Percentiles rank a stretch among this genome's conserved stretches.
Evolutionary conservation across 1,139 yeast genomes (phyloP).

Genomic region (Citeromyces siamensis): DNA sequence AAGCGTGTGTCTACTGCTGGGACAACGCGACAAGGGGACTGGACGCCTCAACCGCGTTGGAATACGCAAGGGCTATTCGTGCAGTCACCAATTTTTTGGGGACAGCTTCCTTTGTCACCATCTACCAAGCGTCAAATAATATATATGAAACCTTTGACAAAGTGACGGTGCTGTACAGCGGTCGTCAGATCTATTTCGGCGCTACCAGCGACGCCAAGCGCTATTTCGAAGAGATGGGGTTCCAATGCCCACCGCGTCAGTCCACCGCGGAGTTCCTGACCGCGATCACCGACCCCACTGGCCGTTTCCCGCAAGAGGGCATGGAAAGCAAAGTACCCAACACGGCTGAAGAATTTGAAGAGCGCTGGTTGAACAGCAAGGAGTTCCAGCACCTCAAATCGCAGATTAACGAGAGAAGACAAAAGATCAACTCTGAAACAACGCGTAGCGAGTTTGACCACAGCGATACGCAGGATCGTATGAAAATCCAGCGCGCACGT

Average conservation of each 20-base stretch:
- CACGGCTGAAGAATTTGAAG: conserved; percentile 31
- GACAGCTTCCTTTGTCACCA: conserved; percentile 59
- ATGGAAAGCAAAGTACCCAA: conserved; percentile 21
- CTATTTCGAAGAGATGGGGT: conserved; percentile 57
- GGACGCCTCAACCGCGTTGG: conserved; percentile 68
- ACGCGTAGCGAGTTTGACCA: conserved; percentile 24
- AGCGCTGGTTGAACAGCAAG: conserved; percentile 30
- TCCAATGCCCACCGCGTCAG: conserved; percentile 58
- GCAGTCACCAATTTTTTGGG: conserved; percentile 46
- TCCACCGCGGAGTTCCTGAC: conserved; percentile 80
- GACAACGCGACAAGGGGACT: conserved; percentile 70
- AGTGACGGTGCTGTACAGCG: conserved; percentile 61
- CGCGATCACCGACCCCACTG: conserved; percentile 63
- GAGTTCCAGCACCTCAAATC: conserved; percentile 19
- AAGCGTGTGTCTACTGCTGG: conserved; percentile 57
- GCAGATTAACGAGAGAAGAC: conserved; percentile 20
- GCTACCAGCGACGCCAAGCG: conserved; percentile 42
- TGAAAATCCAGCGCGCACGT: conserved; percentile 19
- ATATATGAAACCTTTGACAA: conserved; percentile 68
- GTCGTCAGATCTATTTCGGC: conserved; percentile 71
- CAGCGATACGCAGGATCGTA: conserved; percentile 29
- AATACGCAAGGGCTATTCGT: conserved; percentile 58
- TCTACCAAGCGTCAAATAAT: conserved; percentile 75
- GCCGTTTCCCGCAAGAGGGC: conserved; percentile 44
- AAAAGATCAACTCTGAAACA: conserved; percentile 18